Percentiles rank a stretch among this genome's conserved stretches.
These are phyloP conservation scores for Plantago rigida DNA, from an alignment of 305 asterid genomes.

Conservation along the genomic window DNA sequence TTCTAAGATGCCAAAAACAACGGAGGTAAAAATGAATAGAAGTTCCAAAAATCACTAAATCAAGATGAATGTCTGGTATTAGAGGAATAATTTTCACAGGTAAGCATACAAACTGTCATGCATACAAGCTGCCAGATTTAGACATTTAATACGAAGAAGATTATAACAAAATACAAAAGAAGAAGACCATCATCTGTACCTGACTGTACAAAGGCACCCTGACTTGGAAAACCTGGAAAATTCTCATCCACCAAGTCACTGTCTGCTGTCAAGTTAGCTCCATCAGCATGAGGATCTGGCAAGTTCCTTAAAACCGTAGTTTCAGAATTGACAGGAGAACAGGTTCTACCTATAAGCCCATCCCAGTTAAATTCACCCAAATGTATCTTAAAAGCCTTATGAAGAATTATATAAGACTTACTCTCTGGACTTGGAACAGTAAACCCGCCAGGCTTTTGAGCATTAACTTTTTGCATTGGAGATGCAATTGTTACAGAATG, in stretches of 20 bases:
- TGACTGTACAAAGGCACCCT: conserved; percentile 53
- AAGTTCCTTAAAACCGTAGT: conserved; percentile 33
- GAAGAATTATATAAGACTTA: conserved; percentile 27
- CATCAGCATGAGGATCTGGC: conserved; percentile 40
- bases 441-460: conserved; percentile 43
- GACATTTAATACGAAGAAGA: conserved; percentile 1
- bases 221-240: conserved; percentile 62
- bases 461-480: conserved; percentile 40
- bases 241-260: conserved; percentile 45
- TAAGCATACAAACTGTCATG: conserved; percentile 5
- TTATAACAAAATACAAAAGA: conserved; percentile 4
- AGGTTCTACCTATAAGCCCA: conserved; percentile 38
- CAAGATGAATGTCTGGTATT: no score
- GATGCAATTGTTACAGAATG: conserved; percentile 33
- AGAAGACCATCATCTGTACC: conserved; percentile 35
- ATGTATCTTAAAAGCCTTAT: conserved; percentile 23
- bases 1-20: no score
- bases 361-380: conserved; percentile 23
- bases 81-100: no score
- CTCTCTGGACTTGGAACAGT: conserved; percentile 39
- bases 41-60: no score
- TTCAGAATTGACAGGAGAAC: conserved; percentile 40
- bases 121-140: not conserved
- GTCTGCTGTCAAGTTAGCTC: conserved; percentile 32
- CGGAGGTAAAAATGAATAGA: no score